These are phyloP conservation scores for Mentha longifolia DNA, from an alignment of 257 asterid genomes.

Conservation along the genomic window DNA sequence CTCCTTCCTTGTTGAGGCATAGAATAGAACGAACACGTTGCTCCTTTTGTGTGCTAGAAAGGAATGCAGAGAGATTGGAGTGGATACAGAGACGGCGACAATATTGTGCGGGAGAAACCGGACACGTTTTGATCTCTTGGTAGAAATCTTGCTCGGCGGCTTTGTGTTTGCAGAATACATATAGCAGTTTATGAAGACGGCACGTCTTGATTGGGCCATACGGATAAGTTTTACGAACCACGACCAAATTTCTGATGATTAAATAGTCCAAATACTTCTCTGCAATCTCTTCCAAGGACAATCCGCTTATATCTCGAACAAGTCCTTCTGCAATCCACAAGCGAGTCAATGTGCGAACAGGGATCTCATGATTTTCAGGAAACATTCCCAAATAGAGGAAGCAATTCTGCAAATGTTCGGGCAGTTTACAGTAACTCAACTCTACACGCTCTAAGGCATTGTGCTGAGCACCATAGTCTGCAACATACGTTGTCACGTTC, in stretches of 20 bases:
- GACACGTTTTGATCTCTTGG: not conserved
- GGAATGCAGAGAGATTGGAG: not conserved
- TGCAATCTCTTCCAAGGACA: not conserved
- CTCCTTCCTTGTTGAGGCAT: not conserved
- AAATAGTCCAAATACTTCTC: not conserved
- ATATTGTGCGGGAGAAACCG: not conserved
- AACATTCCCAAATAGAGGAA: constrained; percentile 2
- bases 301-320: not conserved
- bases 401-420: not conserved
- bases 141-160: not conserved
- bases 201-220: not conserved
- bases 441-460: not conserved
- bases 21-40: not conserved
- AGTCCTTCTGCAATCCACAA: constrained; percentile 8
- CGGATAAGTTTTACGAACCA: not conserved
- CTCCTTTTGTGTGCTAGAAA: not conserved
- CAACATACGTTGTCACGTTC: not conserved
- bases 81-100: not conserved
- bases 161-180: constrained; percentile 5
- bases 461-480: not conserved
- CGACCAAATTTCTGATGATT: not conserved
- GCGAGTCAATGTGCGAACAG: not conserved
- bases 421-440: not conserved
- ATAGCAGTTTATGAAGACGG: not conserved
- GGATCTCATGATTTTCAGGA: not conserved